Evolutionary conservation across 148 eudicot species (phyloP), one percentile per base, ranked within the genome.

Genomic region (Pouteria glomerata): DNA sequence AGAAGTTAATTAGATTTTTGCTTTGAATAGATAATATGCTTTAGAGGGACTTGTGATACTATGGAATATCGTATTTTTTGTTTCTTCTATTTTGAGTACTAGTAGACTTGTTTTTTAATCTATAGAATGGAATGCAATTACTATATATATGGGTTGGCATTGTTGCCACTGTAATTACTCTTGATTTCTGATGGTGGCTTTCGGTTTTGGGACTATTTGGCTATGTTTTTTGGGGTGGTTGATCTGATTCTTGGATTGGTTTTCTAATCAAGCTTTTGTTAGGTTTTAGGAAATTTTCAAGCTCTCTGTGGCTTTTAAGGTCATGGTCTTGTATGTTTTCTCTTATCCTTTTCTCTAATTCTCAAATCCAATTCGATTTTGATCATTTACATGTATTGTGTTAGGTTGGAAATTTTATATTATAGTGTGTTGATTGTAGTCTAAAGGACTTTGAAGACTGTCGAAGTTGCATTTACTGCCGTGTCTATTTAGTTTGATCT

Each of bases 201-300:
- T 73, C 79, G 7, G 83, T 83, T 72, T 68, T 79, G 3, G 76
- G 73, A 13, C 59, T 84, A 53, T 77, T 75, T 72, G 82, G 68
- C 26, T 89, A 84, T 52, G 75, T 72, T 67, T 71, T 75, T 57
- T 75, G 58, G 69, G 90, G 88, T 51, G 79, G 90, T 14, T 89
- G 93, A 58, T 83, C 84, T 62, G 42, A 45, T 53, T 79, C 90
- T 47, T 89, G 93, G 93, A 89, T 62, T 33, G 93, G 93, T 50
- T 89, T 84, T 89, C 93, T 15, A 51, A 33, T 72, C 76, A 73
- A 73, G 93, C 93, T 16, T 86, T 89, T 79, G 57, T 63, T 61
- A 87, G 81, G 67, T 70, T 88, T 41, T 85, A 82, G 89, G 85
- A 75, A 24, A 81, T 88, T 79, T 68, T 85, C 79, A 88, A 78